phyloP scores from a whole-genome alignment of 2,329 filamentous ascomycete species.

The Xylaria arbuscula region DNA sequence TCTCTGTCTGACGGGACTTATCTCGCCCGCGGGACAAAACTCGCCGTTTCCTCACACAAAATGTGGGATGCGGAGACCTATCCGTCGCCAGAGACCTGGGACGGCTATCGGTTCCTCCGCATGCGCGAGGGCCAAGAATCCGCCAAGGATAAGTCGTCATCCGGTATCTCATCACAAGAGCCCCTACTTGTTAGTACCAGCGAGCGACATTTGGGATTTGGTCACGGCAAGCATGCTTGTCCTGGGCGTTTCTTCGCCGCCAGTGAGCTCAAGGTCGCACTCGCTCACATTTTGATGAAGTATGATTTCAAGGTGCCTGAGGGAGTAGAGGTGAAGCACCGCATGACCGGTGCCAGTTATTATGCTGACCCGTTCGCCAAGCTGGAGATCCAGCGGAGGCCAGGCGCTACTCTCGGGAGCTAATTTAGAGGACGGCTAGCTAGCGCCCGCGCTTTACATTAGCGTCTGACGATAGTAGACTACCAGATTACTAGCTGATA shows the following conservation, averaged over 20 bases:
- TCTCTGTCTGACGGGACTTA: neutral
- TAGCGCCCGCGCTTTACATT: neutral
- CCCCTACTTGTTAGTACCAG: neutral
- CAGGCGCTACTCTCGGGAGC: conserved; percentile 1
- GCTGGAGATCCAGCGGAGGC: neutral
- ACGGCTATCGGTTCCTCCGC: neutral
- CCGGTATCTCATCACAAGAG: neutral
- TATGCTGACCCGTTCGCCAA: conserved; percentile 1
- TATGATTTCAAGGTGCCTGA: conserved; percentile 3
- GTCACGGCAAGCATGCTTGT: conserved; percentile 3
- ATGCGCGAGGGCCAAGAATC: neutral
- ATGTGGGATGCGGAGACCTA: conserved; percentile 1
- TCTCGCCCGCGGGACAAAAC: neutral
- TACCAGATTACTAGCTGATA: no score
- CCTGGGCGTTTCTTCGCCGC: conserved; percentile 4
- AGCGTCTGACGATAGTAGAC: no score
- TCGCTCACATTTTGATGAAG: conserved; percentile 5
- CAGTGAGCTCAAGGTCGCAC: conserved; percentile 2
- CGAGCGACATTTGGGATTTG: neutral
- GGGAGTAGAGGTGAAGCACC: neutral
- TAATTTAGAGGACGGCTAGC: neutral
- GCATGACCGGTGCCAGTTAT: neutral
- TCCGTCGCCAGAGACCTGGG: neutral
- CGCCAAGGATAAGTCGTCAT: neutral
- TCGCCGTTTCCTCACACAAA: conserved; percentile 1